A percentile compares a stretch with the other conserved stretches of the same genome.
These are phyloP conservation scores for Penicillium decumbens DNA, from an alignment of 2,329 filamentous ascomycete species.

Conservation along the genomic window DNA sequence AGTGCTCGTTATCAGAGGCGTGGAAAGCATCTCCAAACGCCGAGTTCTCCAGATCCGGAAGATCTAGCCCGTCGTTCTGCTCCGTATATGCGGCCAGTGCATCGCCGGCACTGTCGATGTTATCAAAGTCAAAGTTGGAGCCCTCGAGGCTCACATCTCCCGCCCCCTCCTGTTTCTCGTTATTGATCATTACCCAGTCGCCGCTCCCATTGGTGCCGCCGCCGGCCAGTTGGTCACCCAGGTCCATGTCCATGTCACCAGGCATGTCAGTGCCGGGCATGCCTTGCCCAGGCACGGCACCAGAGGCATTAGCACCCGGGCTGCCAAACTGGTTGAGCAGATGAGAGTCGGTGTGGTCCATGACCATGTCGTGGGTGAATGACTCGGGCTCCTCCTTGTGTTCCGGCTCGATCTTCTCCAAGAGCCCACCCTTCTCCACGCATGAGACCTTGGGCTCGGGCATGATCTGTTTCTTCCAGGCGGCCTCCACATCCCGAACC, in stretches of 20 bases:
- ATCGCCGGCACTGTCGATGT: conserved; percentile 64
- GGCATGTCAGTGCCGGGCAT: conserved; percentile 39
- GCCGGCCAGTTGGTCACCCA: conserved; percentile 47
- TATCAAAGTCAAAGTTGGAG: conserved; percentile 45
- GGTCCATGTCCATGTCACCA: conserved; percentile 46
- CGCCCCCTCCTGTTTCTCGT: conserved; percentile 47
- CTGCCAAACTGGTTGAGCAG: conserved; percentile 36
- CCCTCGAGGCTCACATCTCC: conserved; percentile 34
- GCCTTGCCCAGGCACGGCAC: conserved; percentile 21
- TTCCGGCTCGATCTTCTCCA: conserved; percentile 50
- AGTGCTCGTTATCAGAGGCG: conserved; percentile 46
- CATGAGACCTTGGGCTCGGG: conserved; percentile 62
- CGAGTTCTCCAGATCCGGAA: conserved; percentile 68
- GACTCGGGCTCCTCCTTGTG: conserved; percentile 33
- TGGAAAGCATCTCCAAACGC: conserved; percentile 83
- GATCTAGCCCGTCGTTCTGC: conserved; percentile 50
- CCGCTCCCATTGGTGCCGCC: conserved; percentile 49
- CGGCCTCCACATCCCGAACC: conserved; percentile 66
- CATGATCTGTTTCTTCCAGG: conserved; percentile 63
- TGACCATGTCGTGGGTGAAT: conserved; percentile 31
- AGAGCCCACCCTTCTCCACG: conserved; percentile 70
- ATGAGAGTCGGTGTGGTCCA: conserved; percentile 31
- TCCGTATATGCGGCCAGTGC: conserved; percentile 64
- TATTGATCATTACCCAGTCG: conserved; percentile 73
- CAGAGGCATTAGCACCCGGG: conserved; percentile 13